Percentiles rank a stretch among this genome's conserved stretches.
phyloP scores from a whole-genome alignment of 306 rosid genomes.

The Fragaria iinumae region DNA sequence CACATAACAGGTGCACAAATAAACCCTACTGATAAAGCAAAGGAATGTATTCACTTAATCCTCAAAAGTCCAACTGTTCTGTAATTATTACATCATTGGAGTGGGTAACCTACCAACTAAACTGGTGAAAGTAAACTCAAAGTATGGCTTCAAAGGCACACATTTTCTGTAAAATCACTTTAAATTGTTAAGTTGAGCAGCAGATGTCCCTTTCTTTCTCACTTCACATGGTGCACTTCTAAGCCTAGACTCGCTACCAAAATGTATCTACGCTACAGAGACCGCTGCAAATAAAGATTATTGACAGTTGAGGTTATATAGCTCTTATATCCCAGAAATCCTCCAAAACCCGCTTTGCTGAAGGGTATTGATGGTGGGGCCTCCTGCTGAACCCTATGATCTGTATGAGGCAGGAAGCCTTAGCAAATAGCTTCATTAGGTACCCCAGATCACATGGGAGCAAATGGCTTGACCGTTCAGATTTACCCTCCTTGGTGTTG shows the following conservation, averaged over 20 bases:
- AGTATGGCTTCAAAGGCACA: neutral
- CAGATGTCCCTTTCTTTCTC: neutral
- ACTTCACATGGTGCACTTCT: neutral
- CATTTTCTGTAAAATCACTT: neutral
- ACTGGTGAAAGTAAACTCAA: neutral
- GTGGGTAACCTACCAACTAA: neutral
- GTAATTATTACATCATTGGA: neutral
- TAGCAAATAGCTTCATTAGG: neutral
- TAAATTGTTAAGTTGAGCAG: neutral
- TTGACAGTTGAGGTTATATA: neutral
- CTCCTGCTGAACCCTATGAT: neutral
- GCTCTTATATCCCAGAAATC: neutral
- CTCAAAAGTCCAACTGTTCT: neutral
- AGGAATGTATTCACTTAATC: neutral
- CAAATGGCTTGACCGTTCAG: neutral
- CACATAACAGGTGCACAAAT: neutral
- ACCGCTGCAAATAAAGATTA: neutral
- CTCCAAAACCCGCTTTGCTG: neutral
- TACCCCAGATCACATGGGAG: neutral
- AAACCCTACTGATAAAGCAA: neutral
- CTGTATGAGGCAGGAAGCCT: neutral
- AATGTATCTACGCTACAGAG: neutral
- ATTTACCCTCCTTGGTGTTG: neutral
- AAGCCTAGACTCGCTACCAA: neutral
- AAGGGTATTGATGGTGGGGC: neutral